These are phyloP conservation scores for Leccinum arenicola DNA, from an alignment of 768 basidiomycete genomes.

Conservation along the genomic window DNA sequence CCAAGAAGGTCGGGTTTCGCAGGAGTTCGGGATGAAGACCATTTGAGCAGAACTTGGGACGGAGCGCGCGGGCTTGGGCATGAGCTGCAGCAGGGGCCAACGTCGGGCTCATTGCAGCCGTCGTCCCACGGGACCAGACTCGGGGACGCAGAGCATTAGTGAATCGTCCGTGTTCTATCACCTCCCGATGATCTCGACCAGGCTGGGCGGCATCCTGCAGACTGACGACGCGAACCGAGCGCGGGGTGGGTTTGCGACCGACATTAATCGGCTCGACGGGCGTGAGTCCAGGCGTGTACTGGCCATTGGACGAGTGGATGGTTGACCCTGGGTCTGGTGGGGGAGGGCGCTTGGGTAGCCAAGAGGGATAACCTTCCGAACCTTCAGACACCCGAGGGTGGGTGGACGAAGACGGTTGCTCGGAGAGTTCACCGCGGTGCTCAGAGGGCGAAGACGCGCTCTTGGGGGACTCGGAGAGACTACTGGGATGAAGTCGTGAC, in stretches of 20 bases:
- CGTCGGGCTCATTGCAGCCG: constrained; percentile 42
- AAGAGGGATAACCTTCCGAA: constrained; percentile 76
- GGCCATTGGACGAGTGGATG: constrained; percentile 54
- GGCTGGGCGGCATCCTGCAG: constrained; percentile 49
- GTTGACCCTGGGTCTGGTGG: constrained; percentile 75
- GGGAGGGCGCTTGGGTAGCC: constrained; percentile 78
- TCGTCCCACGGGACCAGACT: constrained; percentile 59
- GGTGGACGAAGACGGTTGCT: constrained; percentile 35
- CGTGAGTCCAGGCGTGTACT: constrained; percentile 31
- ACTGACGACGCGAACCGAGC: constrained; percentile 79
- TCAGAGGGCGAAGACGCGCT: constrained; percentile 30
- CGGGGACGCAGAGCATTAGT: constrained; percentile 41
- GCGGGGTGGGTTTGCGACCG: constrained; percentile 77
- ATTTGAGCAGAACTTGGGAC: constrained; percentile 65
- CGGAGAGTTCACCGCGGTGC: constrained; percentile 29
- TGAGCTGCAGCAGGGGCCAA: constrained; percentile 38
- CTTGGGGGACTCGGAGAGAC: constrained; percentile 30
- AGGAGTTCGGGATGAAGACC: constrained; percentile 69
- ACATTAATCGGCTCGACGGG: constrained; percentile 34
- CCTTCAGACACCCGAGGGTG: constrained; percentile 37
- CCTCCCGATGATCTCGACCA: constrained; percentile 43
- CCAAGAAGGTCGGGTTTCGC: constrained; percentile 53
- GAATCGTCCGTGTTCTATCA: constrained; percentile 50
- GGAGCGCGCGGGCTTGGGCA: constrained; percentile 36
- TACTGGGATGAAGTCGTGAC: constrained; percentile 34